These are phyloP conservation scores for Aspergillus phoenicis DNA, from an alignment of 2,329 filamentous ascomycete genomes.

Conservation along the genomic window DNA sequence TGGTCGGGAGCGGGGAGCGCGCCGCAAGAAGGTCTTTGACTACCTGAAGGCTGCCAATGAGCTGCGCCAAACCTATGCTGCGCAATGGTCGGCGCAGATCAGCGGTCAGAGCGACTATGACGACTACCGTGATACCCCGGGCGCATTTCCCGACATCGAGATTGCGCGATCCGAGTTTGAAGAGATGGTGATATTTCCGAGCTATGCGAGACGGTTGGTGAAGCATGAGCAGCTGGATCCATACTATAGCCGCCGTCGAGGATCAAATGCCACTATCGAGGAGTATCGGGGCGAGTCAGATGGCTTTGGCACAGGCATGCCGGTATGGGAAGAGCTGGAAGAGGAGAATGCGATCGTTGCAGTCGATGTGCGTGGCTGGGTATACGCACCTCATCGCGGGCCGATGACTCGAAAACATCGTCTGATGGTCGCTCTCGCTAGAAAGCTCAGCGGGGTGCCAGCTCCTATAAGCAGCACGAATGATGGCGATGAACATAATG, in stretches of 20 bases:
- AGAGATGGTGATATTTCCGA: slow-evolving; percentile 93
- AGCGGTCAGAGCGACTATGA: slow-evolving; percentile 41
- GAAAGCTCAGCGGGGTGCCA: slow-evolving; percentile 84
- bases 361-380: slow-evolving; percentile 93
- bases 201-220: slow-evolving; percentile 77
- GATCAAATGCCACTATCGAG: slow-evolving; percentile 37
- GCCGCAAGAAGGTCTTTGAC: slow-evolving; percentile 75
- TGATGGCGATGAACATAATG: slow-evolving; percentile 31
- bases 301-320: slow-evolving; percentile 67
- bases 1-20: slow-evolving; percentile 62
- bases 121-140: slow-evolving; percentile 61
- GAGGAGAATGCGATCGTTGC: slow-evolving; percentile 85
- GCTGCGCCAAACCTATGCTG: slow-evolving; percentile 67
- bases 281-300: slow-evolving; percentile 43
- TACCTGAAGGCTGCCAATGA: slow-evolving; percentile 74
- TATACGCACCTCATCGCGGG: slow-evolving; percentile 82
- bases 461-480: slow-evolving; percentile 54
- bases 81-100: slow-evolving; percentile 54
- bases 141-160: slow-evolving; percentile 81
- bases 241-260: slow-evolving; percentile 32
- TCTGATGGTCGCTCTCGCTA: slow-evolving; percentile 80
- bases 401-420: slow-evolving; percentile 86
- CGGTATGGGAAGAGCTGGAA: slow-evolving; percentile 77
- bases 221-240: slow-evolving; percentile 46
- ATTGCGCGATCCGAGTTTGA: slow-evolving; percentile 79